Conservation (phyloP, 2,329 filamentous ascomycete genomes). For the Microascus cirrosus region DNA sequence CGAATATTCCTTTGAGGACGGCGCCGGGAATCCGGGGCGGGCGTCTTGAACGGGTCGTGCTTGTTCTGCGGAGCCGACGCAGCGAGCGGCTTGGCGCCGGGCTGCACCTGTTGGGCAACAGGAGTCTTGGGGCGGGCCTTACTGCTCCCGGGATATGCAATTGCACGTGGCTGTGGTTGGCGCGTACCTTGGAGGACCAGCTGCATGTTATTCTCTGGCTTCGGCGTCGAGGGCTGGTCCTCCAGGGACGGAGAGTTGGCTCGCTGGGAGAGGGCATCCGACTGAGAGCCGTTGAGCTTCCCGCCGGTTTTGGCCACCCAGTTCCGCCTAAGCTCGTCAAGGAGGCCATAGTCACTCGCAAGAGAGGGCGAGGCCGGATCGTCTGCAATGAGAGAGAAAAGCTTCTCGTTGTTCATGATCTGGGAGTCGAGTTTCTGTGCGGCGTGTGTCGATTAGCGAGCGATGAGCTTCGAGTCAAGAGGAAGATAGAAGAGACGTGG, state of each 20-base stretch:
- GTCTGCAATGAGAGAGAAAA: neutral
- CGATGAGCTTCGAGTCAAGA: neutral
- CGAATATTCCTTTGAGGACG: neutral
- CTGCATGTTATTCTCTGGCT: neutral
- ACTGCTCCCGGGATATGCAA: neutral
- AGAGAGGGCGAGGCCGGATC: neutral
- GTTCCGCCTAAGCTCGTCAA: neutral
- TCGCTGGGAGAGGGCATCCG: neutral
- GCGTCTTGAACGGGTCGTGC: neutral
- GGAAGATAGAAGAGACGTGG: no score
- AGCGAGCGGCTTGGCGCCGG: neutral
- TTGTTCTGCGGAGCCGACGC: neutral
- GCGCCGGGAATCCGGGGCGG: neutral
- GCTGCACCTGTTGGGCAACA: neutral
- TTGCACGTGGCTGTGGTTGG: neutral
- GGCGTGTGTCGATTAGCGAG: neutral
- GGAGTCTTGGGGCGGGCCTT: neutral
- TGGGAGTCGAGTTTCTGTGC: neutral
- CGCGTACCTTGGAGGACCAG: neutral
- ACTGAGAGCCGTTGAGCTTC: neutral
- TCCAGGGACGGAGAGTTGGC: neutral
- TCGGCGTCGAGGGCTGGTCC: neutral
- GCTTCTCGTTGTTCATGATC: conserved; percentile 2
- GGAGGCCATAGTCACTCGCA: neutral
- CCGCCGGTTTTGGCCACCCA: neutral